A percentile compares a stretch with the other conserved stretches of the same genome.
These are phyloP conservation scores for Hypoxylon cercidicola DNA, from an alignment of 495 filamentous ascomycete genomes.

Conservation along the genomic window DNA sequence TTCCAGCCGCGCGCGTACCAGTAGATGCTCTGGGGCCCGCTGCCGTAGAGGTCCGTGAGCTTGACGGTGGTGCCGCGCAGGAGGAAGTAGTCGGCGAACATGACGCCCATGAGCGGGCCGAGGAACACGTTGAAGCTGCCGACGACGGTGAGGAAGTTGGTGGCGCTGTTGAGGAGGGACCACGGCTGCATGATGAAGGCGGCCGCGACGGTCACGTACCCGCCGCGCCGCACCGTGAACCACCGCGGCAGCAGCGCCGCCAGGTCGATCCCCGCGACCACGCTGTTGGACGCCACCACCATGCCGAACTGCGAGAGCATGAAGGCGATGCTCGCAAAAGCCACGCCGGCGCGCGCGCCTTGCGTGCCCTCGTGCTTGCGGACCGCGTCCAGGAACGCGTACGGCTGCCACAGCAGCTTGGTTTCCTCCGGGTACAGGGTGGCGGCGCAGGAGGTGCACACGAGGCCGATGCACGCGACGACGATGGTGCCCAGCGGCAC, in stretches of 20 bases:
- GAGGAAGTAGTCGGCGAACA: constrained; percentile 15
- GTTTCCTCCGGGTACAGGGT: constrained; percentile 7
- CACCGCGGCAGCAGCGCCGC: constrained; percentile 8
- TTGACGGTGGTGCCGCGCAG: constrained; percentile 7
- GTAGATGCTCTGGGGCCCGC: constrained; percentile 2
- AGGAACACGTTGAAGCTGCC: constrained; percentile 16
- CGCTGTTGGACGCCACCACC: constrained; percentile 6
- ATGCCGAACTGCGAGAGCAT: constrained; percentile 2
- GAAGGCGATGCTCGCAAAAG: constrained; percentile 7
- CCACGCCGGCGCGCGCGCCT: constrained; percentile 9
- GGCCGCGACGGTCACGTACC: background rate
- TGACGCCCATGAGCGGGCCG: constrained; percentile 11
- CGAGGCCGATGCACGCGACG: constrained; percentile 7
- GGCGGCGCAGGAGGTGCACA: constrained; percentile 8
- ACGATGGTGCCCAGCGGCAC: constrained; percentile 2
- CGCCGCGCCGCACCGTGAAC: constrained; percentile 5
- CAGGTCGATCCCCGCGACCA: constrained; percentile 17
- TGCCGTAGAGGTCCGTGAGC: constrained; percentile 8
- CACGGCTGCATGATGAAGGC: constrained; percentile 18
- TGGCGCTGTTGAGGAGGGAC: constrained; percentile 5
- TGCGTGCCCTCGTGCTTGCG: constrained; percentile 1
- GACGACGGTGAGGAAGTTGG: constrained; percentile 9
- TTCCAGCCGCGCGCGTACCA: constrained; percentile 9
- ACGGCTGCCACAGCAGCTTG: constrained; percentile 10
- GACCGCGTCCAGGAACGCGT: background rate